Conservation (phyloP, 169 alveolate species). For the Plasmodium ovale region DNA sequence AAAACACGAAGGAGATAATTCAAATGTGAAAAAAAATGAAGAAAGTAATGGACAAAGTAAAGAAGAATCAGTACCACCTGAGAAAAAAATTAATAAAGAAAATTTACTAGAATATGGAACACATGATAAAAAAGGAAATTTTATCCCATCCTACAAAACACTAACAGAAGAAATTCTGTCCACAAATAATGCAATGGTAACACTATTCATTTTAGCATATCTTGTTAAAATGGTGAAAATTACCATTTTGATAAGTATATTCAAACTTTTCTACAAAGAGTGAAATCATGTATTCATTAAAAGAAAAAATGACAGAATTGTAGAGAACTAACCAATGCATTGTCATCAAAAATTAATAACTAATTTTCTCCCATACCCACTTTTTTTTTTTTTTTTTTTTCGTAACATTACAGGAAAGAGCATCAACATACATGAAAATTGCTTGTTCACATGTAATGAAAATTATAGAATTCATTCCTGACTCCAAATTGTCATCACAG, state of each 20-base stretch:
- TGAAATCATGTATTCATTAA: too few relatives aligned
- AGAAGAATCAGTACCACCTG: slow-evolving; percentile 7
- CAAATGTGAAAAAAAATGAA: slow-evolving; percentile 20
- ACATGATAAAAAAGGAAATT: slow-evolving; percentile 59
- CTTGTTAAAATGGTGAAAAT: too few relatives aligned
- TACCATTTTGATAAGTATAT: too few relatives aligned
- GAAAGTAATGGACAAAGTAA: background rate
- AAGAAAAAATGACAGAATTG: too few relatives aligned
- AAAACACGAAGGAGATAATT: slow-evolving; percentile 4
- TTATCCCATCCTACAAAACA: slow-evolving; percentile 68
- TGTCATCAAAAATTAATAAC: background rate
- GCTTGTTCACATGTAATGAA: slow-evolving; percentile 57
- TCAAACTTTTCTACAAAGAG: too few relatives aligned
- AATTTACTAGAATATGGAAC: slow-evolving; percentile 69
- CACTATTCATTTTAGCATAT: background rate
- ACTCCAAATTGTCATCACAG: slow-evolving; percentile 49
- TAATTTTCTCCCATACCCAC: background rate
- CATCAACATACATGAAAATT: slow-evolving; percentile 48
- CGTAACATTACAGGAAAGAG: slow-evolving; percentile 28
- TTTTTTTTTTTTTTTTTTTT: background rate
- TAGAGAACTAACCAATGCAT: too few relatives aligned
- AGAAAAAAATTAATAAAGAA: slow-evolving; percentile 57
- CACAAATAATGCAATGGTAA: slow-evolving; percentile 60
- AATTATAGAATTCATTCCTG: slow-evolving; percentile 54
- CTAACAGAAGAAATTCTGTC: slow-evolving; percentile 61